These are phyloP conservation scores for Allodekkera sacchari DNA, from an alignment of 805 yeast genomes.

Conservation along the genomic window DNA sequence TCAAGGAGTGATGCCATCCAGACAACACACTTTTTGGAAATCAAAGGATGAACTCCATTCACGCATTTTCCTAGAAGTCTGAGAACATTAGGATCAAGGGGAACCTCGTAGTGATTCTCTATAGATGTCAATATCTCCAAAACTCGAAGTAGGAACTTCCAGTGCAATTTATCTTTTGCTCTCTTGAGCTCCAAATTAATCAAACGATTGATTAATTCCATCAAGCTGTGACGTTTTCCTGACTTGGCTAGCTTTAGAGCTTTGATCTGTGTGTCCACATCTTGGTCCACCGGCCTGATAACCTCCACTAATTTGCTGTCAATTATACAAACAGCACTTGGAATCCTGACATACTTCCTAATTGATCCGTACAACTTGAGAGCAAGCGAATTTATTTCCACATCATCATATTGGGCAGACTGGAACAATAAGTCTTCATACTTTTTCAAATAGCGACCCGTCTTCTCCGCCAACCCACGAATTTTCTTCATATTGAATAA, in stretches of 20 bases:
- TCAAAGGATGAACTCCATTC: conserved; percentile 57
- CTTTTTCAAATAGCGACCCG: conserved; percentile 41
- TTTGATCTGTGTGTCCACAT: conserved; percentile 46
- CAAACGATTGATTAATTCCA: conserved; percentile 32
- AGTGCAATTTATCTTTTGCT: conserved; percentile 28
- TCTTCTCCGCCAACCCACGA: conserved; percentile 48
- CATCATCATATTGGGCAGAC: conserved; percentile 50
- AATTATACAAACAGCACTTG: conserved; percentile 43
- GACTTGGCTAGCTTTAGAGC: conserved; percentile 59
- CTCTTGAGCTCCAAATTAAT: conserved; percentile 29
- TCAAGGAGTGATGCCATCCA: conserved; percentile 47
- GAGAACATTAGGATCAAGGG: conserved; percentile 32
- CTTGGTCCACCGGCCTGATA: conserved; percentile 52
- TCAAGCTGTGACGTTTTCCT: conserved; percentile 38
- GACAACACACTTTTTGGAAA: conserved; percentile 51
- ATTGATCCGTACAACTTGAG: conserved; percentile 39
- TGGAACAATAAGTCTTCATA: conserved; percentile 41
- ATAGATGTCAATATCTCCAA: conserved; percentile 42
- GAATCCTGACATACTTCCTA: conserved; percentile 35
- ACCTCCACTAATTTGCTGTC: conserved; percentile 33
- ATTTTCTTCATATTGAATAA: conserved; percentile 52
- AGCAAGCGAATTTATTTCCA: conserved; percentile 46
- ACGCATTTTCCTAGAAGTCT: conserved; percentile 38
- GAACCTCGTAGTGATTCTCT: conserved; percentile 46
- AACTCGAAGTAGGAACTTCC: conserved; percentile 48